These are phyloP conservation scores for Candida succiphila DNA, from an alignment of 805 yeast genomes.

Conservation along the genomic window DNA sequence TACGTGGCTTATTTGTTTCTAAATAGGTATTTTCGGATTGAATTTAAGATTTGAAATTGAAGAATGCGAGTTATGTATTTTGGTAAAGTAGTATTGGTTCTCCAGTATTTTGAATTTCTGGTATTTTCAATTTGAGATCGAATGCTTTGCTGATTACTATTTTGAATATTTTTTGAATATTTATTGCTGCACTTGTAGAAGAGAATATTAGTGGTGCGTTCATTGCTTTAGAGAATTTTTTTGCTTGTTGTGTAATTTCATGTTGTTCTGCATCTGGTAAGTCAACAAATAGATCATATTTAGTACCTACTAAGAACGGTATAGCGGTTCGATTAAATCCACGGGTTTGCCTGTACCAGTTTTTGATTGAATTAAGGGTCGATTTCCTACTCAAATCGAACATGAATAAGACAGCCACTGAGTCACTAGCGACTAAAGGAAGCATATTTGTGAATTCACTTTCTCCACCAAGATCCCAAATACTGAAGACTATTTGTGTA, in stretches of 20 bases:
- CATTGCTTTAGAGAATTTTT: constrained; percentile 83
- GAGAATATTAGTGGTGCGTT: constrained; percentile 76
- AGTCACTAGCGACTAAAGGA: constrained; percentile 84
- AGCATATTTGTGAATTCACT: constrained; percentile 92
- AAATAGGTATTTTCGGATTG: too few species aligned
- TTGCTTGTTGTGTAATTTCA: constrained; percentile 74
- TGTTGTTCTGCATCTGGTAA: constrained; percentile 72
- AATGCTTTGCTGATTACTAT: constrained; percentile 84
- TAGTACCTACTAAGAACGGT: constrained; percentile 87
- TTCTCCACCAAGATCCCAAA: constrained; percentile 97
- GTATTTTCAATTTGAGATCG: constrained; percentile 71
- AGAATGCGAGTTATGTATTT: constrained; percentile 8
- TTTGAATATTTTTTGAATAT: constrained; percentile 89
- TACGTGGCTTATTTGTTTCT: constrained; percentile 19
- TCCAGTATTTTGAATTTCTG: constrained; percentile 79
- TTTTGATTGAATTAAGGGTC: constrained; percentile 79
- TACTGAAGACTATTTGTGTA: constrained; percentile 81
- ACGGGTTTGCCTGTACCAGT: constrained; percentile 89
- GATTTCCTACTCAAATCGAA: constrained; percentile 84
- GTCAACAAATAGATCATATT: constrained; percentile 80
- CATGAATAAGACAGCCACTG: constrained; percentile 84
- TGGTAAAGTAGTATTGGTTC: constrained; percentile 79
- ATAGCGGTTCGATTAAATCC: constrained; percentile 87
- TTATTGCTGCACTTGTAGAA: constrained; percentile 86
- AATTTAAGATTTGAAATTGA: not conserved